phyloP scores from a whole-genome alignment of 2,329 filamentous ascomycete species.

The Colletotrichum sp. region DNA sequence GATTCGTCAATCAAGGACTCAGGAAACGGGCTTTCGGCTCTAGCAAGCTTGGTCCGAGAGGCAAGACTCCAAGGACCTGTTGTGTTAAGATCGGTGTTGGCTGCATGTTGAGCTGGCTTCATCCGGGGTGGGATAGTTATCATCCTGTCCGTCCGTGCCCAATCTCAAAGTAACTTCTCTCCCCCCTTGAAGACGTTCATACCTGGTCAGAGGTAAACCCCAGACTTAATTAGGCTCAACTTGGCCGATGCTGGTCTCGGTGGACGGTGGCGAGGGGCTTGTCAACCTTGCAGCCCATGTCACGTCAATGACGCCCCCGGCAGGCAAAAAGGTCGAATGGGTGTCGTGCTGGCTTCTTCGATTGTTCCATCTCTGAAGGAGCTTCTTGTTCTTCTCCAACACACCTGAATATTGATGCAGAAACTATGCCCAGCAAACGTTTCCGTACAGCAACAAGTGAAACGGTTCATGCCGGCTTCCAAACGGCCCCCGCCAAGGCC shows the following conservation, averaged over 20 bases:
- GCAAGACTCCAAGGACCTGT: neutral
- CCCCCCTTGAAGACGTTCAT: neutral
- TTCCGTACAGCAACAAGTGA: neutral
- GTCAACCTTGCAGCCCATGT: conserved; percentile 4
- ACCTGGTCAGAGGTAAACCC: neutral
- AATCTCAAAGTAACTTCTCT: neutral
- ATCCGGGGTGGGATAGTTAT: neutral
- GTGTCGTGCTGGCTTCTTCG: neutral
- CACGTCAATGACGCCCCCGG: conserved; percentile 2
- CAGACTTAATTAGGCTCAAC: neutral
- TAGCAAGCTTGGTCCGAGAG: neutral
- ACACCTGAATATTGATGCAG: neutral
- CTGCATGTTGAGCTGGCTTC: conserved; percentile 28
- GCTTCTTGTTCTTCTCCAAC: neutral
- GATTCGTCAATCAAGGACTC: conserved; percentile 8
- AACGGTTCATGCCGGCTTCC: neutral
- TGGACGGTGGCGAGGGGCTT: neutral
- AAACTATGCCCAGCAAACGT: neutral
- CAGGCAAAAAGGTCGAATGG: neutral
- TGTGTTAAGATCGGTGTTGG: conserved; percentile 30
- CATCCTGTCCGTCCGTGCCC: neutral
- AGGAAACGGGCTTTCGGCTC: conserved; percentile 9
- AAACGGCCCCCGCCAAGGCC: neutral
- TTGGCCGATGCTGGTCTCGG: neutral
- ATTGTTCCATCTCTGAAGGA: neutral